A percentile compares a stretch with the other conserved stretches of the same genome.
These are phyloP conservation scores for Sugiyamaella boreocaroliniensis DNA, from an alignment of 805 yeast genomes.

Conservation along the genomic window DNA sequence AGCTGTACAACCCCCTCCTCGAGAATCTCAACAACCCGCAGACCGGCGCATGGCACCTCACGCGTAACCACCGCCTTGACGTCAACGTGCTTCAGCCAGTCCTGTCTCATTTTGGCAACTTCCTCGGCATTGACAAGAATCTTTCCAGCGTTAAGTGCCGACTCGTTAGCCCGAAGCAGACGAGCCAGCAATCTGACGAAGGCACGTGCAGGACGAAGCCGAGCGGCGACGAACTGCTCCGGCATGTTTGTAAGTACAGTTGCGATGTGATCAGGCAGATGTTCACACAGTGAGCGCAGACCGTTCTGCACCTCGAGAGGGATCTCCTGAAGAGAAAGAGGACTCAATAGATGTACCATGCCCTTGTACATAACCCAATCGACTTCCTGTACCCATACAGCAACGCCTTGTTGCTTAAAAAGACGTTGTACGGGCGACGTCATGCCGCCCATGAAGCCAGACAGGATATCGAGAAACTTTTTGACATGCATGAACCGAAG, in stretches of 20 bases:
- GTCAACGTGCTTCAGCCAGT: conserved; percentile 50
- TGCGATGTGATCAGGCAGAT: conserved; percentile 38
- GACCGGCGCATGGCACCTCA: conserved; percentile 43
- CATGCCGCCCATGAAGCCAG: conserved; percentile 48
- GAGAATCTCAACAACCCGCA: conserved; percentile 22
- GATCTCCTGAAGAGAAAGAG: conserved; percentile 50
- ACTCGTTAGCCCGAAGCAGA: conserved; percentile 47
- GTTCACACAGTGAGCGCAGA: conserved; percentile 46
- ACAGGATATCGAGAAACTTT: conserved; percentile 48
- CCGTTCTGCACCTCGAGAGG: conserved; percentile 51
- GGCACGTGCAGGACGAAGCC: conserved; percentile 46
- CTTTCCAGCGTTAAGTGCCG: conserved; percentile 44
- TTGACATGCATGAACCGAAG: conserved; percentile 62
- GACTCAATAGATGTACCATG: conserved; percentile 53
- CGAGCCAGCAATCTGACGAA: conserved; percentile 50
- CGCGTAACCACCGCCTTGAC: conserved; percentile 39
- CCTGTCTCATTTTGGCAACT: conserved; percentile 45
- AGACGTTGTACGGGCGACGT: conserved; percentile 59
- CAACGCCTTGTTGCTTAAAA: conserved; percentile 41
- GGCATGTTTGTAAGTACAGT: conserved; percentile 37
- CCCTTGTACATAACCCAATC: conserved; percentile 57
- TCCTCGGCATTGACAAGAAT: conserved; percentile 41
- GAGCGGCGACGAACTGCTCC: conserved; percentile 42
- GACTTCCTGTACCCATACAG: conserved; percentile 61
- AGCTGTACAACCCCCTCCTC: conserved; percentile 26